A percentile compares a stretch with the other conserved stretches of the same genome.
These are phyloP conservation scores for Aquilaria agallochum DNA, from an alignment of 441 rosid species.

Conservation along the genomic window DNA sequence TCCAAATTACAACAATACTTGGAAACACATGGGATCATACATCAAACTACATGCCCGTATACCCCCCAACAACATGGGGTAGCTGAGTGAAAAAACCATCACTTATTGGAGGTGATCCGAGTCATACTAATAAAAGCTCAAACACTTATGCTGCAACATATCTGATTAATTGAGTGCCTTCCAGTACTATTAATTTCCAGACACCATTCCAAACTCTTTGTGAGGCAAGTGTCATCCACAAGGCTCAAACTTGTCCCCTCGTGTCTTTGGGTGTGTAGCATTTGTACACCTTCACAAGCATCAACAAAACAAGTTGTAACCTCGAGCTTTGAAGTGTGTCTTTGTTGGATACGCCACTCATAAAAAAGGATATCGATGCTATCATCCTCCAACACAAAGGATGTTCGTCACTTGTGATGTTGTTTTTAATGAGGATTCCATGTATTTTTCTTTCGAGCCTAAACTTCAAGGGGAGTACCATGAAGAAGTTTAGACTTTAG, in stretches of 20 bases:
- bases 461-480: background rate
- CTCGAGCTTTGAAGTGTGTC: background rate
- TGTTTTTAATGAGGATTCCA: background rate
- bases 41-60: background rate
- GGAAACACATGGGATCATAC: background rate
- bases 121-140: background rate
- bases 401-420: background rate
- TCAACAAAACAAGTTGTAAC: background rate
- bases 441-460: background rate
- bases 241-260: background rate
- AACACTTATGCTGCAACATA: too few relatives aligned
- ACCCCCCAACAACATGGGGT: background rate
- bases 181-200: background rate
- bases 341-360: background rate
- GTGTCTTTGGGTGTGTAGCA: background rate
- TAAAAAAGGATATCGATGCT: background rate
- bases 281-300: conserved; percentile 5
- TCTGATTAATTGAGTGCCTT: too few relatives aligned
- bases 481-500: background rate
- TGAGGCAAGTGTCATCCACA: background rate
- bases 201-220: background rate
- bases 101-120: background rate
- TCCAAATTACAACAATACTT: background rate
- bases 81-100: background rate
- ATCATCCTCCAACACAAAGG: background rate